Evolutionary conservation across 495 filamentous ascomycete species (phyloP).

Genomic region (Talaromyces ruber): DNA sequence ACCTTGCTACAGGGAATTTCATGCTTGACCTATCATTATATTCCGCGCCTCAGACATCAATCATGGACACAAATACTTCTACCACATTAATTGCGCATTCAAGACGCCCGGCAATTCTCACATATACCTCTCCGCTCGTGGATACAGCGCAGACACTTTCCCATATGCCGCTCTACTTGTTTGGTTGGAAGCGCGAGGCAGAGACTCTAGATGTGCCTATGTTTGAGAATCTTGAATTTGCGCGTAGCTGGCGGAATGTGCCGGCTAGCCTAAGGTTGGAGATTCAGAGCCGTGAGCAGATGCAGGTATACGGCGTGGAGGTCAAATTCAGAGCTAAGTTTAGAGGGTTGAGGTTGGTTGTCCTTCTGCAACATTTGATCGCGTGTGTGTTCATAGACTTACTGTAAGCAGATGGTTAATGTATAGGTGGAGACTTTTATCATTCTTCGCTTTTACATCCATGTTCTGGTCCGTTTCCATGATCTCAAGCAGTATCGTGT

Average conservation of each 20-base stretch:
- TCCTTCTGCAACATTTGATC: background rate
- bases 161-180: constrained; percentile 49
- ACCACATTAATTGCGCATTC: constrained; percentile 30
- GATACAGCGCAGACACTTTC: constrained; percentile 39
- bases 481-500: constrained; percentile 48
- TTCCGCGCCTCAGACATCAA: constrained; percentile 22
- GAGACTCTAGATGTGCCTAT: constrained; percentile 57
- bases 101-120: constrained; percentile 56
- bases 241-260: constrained; percentile 42
- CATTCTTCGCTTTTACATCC: constrained; percentile 55
- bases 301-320: constrained; percentile 66
- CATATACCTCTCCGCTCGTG: constrained; percentile 55
- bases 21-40: constrained; percentile 77
- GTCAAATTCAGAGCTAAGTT: constrained; percentile 66
- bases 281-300: constrained; percentile 51
- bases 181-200: constrained; percentile 46
- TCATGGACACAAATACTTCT: constrained; percentile 16
- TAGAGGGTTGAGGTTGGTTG: constrained; percentile 52
- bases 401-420: constrained; percentile 57
- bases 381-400: background rate
- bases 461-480: constrained; percentile 72
- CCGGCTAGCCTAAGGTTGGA: constrained; percentile 55
- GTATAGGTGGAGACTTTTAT: constrained; percentile 65
- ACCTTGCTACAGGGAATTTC: constrained; percentile 69
- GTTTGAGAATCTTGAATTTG: constrained; percentile 62